Evolutionary conservation across 441 rosid species (phyloP), one percentile per base, ranked within the genome.

Genomic region (Aquilaria agallochum): DNA sequence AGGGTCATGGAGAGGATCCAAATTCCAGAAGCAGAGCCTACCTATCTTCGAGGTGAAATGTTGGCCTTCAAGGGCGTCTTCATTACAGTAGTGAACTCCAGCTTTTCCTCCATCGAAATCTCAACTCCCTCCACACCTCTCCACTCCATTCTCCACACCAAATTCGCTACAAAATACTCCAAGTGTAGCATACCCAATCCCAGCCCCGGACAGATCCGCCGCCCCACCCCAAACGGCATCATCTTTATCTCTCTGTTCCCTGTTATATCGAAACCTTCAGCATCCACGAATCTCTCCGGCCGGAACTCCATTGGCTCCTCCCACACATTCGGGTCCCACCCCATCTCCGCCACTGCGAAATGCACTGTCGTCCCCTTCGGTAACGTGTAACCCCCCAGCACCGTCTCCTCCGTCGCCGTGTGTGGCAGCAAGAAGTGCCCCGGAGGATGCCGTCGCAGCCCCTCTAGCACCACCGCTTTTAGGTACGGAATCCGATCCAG

Each of bases 121-220:
- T 50, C 54, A 7, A 50, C 57, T 42, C 67, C 72, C 30, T 47
- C 59, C n/a, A 44, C 44, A 20, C 50, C 31, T 10, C 46, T 57
- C 72, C 72, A 52, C 55, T 57, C 63, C 13, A 51, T 51, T 9
- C 9, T 31, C 68, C 63, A 52, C 0, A 74, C 56, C 64, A 77
- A 31, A 71, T 82, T 82, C 0, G 78, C 80, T 53, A 76, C 78
- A 52, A 55, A 68, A 27, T 68, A 61, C 55, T 60, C 60, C 40
- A 67, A 12, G 44, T 68, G 63, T 51, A 68, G 63, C 30, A 57
- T 57, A 33, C 63, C 59, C 45, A 68, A 60, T 31, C n/a, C 50
- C 9, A 42, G 32, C 4, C 58, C 72, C 12, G 67, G 72, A 27
- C 62, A 68, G 40, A 68, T 61, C 62, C 71, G 60, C 53, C 71